phyloP scores from a whole-genome alignment of 768 basidiomycete genomes.

The Suillus placidus region DNA sequence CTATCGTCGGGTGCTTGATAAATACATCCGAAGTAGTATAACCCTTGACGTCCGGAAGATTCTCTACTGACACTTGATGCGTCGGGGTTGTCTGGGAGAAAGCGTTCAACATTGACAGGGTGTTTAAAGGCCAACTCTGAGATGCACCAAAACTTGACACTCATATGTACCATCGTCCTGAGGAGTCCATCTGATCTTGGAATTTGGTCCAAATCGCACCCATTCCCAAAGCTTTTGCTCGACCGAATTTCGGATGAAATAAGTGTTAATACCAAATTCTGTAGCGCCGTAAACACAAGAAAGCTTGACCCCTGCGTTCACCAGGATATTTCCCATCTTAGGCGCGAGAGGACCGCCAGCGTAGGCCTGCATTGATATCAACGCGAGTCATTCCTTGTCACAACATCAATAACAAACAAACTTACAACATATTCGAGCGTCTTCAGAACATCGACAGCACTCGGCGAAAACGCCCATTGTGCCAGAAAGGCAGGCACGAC shows the following conservation, averaged over 20 bases:
- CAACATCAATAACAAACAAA: neutral
- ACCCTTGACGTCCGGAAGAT: conserved; percentile 41
- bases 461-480: conserved; percentile 34
- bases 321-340: conserved; percentile 37
- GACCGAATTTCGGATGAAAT: conserved; percentile 17
- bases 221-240: conserved; percentile 38
- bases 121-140: neutral
- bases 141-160: conserved; percentile 39
- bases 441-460: conserved; percentile 28
- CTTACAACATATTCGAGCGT: conserved; percentile 33
- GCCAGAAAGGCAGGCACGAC: conserved; percentile 44
- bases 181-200: conserved; percentile 32
- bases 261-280: conserved; percentile 20
- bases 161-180: conserved; percentile 41
- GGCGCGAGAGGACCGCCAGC: conserved; percentile 43
- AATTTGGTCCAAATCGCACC: conserved; percentile 27
- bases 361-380: conserved; percentile 29
- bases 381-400: neutral
- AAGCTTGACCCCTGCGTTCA: conserved; percentile 36
- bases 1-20: conserved; percentile 44
- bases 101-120: neutral
- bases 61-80: conserved; percentile 25
- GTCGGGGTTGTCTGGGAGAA: conserved; percentile 11
- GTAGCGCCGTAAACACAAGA: conserved; percentile 41
- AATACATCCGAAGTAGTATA: conserved; percentile 50